Conservation (phyloP, 768 basidiomycete genomes). For the Amanita polypyramis region DNA sequence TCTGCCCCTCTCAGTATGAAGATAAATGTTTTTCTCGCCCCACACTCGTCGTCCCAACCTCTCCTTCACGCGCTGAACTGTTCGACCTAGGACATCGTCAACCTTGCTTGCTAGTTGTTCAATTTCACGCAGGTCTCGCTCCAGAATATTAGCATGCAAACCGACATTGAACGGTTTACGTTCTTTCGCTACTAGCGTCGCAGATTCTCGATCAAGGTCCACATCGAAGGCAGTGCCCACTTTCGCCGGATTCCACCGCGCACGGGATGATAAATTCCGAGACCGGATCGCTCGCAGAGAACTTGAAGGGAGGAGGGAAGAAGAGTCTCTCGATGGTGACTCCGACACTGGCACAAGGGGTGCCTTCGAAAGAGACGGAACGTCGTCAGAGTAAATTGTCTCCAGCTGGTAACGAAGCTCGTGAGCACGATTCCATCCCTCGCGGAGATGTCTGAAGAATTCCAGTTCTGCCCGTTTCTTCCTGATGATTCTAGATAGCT, state of each 20-base stretch:
- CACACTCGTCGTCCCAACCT: conserved; percentile 72
- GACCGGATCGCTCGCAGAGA: neutral
- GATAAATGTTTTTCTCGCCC: conserved; percentile 45
- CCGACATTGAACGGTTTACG: conserved; percentile 37
- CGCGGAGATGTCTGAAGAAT: conserved; percentile 27
- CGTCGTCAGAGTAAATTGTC: neutral
- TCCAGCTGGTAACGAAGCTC: neutral
- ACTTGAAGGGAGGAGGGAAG: neutral
- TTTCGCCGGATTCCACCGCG: conserved; percentile 3
- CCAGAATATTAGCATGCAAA: conserved; percentile 46
- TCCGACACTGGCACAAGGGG: neutral
- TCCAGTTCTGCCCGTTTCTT: conserved; percentile 38
- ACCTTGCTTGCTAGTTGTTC: conserved; percentile 31
- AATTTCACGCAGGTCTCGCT: conserved; percentile 43
- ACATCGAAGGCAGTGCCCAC: conserved; percentile 22
- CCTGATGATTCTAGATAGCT: conserved; percentile 32
- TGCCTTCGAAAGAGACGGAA: neutral
- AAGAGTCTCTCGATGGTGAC: neutral
- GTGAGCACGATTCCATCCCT: conserved; percentile 5
- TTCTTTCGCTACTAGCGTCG: conserved; percentile 5
- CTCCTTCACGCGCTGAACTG: conserved; percentile 58
- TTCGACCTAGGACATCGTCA: conserved; percentile 35
- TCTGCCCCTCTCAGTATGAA: conserved; percentile 22
- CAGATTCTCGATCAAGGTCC: conserved; percentile 18
- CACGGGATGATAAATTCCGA: neutral